phyloP scores from a whole-genome alignment of 768 basidiomycete genomes.

The Phallus indusiatus region DNA sequence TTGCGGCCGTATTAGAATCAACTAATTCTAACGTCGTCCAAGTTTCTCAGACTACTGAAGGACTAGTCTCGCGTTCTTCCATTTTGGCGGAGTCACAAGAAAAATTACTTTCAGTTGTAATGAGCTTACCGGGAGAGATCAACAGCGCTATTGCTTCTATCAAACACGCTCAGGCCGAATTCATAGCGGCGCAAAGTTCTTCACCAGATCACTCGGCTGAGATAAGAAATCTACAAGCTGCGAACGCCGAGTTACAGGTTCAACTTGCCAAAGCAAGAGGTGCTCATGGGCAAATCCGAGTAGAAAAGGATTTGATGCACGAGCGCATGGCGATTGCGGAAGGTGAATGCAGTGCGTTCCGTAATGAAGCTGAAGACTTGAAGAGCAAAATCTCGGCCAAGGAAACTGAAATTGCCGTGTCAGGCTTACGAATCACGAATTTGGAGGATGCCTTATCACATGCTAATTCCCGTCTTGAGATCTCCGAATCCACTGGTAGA shows the following conservation, averaged over 20 bases:
- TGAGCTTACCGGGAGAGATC: constrained; percentile 50
- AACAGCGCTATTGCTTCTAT: constrained; percentile 42
- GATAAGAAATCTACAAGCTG: constrained; percentile 39
- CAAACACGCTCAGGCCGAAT: constrained; percentile 53
- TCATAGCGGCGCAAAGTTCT: constrained; percentile 39
- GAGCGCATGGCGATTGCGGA: constrained; percentile 56
- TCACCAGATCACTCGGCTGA: constrained; percentile 59
- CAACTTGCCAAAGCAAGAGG: constrained; percentile 70
- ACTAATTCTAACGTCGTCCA: constrained; percentile 1
- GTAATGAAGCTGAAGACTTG: constrained; percentile 44
- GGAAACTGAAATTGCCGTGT: constrained; percentile 33
- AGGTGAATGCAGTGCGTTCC: constrained; percentile 54
- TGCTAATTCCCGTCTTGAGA: constrained; percentile 60
- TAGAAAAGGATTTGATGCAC: constrained; percentile 66
- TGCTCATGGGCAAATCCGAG: constrained; percentile 67
- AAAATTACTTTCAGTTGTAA: constrained; percentile 43
- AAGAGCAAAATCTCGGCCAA: constrained; percentile 35
- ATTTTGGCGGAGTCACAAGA: constrained; percentile 38
- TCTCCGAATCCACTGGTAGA: constrained; percentile 60
- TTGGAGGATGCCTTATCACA: constrained; percentile 67
- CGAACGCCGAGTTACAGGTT: constrained; percentile 60
- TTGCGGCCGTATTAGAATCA: neutral
- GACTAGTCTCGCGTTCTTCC: neutral
- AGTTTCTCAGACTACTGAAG: neutral
- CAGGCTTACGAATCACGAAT: constrained; percentile 45